Evolutionary conservation across 495 filamentous ascomycete genomes (phyloP), one percentile per base, ranked within the genome.

Genomic region (Daldinia vernicosa): DNA sequence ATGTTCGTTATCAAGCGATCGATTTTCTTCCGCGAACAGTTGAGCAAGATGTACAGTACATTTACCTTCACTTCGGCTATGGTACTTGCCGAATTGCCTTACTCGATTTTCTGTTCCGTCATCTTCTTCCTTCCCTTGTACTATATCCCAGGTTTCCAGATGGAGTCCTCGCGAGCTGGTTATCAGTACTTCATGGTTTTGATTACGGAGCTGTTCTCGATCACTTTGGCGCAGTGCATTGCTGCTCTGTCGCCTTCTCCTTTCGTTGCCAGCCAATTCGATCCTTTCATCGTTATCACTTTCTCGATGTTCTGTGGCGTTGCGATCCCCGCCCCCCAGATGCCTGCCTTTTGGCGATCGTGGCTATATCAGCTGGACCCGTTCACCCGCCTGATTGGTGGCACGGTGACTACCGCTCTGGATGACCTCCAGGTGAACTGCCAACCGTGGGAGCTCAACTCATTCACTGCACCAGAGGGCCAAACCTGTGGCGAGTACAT

Each of bases 361-460:
- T 95, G 92, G 92, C 82, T 96, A 19, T 93, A 95, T 79, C 80
- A 93, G 67, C 87, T 97, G 3, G 90, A 93, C 70, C 93, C 93
- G 0, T 95, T 96, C 78, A 94, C 91, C 1, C 88, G 92, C 4
- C 85, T 97, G 7, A 91, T 98, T 72, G 83, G 88, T 50, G 93
- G 92, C 8, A 92, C 93, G 78, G 86, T 93, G 4, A 87, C 89
- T 1, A 94, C 91, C 2, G 92, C 91, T 60, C 83, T 94, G 6
- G 90, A 92, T 72, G 84, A 82, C 0, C 78, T 87, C n/a, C 76
- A 82, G 0, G 92, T 94, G 0, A 70, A 77, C 9, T 94, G 92
- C 75, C 67, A 74, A 5, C 52, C 73, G 1, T 22, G 56, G 6
- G 92, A 93, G 74, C 81, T 88, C 55, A 91, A 89, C 72, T 66